Percentiles rank a stretch among this genome's conserved stretches.
phyloP scores from a whole-genome alignment of 352 stramenopile genomes.

The Globisporangium takayamanum region DNA sequence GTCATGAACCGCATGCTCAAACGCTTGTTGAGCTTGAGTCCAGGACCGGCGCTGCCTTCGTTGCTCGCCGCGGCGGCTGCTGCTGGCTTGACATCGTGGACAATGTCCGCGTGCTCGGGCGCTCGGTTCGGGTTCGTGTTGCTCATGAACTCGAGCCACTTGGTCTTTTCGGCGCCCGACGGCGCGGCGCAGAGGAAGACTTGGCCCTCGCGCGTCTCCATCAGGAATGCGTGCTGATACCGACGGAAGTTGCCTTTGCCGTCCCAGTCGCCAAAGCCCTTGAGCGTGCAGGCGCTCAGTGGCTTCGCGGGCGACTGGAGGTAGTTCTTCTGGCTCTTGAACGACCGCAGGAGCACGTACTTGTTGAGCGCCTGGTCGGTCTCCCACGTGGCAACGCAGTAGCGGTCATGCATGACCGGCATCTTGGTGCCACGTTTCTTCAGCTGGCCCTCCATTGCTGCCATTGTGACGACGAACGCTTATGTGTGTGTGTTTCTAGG shows the following conservation, averaged over 20 bases:
- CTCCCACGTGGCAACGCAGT: constrained; percentile 74
- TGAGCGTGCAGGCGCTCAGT: constrained; percentile 48
- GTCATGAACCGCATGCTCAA: constrained; percentile 10
- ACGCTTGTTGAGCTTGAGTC: constrained; percentile 2
- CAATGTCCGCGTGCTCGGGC: no score
- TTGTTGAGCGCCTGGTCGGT: constrained; percentile 35
- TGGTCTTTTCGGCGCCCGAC: constrained; percentile 34
- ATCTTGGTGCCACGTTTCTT: constrained; percentile 69
- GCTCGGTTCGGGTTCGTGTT: background rate
- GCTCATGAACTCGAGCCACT: constrained; percentile 63
- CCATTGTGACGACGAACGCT: background rate
- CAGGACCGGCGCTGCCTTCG: background rate
- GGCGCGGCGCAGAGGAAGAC: constrained; percentile 70
- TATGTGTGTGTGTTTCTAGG: background rate
- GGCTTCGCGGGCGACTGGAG: constrained; percentile 39
- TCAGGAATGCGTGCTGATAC: constrained; percentile 62
- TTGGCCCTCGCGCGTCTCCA: constrained; percentile 70
- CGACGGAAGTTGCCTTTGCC: constrained; percentile 70
- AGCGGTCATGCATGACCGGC: constrained; percentile 77
- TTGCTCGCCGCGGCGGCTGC: background rate
- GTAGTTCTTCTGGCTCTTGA: constrained; percentile 50
- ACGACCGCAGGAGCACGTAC: constrained; percentile 66
- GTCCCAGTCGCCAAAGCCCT: constrained; percentile 72
- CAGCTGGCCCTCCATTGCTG: constrained; percentile 51
- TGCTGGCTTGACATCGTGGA: background rate